Base-by-base conservation (phyloP, 2,329 filamentous ascomycete genomes). In the Fusarium sacchari region DNA sequence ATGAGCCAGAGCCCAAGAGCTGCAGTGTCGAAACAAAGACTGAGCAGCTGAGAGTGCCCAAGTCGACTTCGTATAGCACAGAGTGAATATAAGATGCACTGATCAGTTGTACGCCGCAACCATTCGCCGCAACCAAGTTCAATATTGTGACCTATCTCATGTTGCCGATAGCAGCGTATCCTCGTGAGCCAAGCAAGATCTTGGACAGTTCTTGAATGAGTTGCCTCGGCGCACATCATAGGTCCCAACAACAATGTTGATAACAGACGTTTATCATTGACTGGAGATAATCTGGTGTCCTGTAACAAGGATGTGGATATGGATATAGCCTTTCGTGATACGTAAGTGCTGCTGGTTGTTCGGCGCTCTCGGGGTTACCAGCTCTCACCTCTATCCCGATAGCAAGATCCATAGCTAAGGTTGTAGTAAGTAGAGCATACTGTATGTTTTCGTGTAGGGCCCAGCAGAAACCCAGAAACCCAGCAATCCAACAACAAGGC, bases 381-480 rank as follows among this genome's bases (percentile, higher is more conserved):
- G 53, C 34, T 65, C 42, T 67, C 34, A 49, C n/a, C 36, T 42
- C 22, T 32, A 32, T 32, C 15, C 30, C 36, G 36, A 36, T 28
- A 30, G 43, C 32, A 47, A 60, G 67, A 52, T 53, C 32, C 62
- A 66, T 42, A 61, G 30, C 53, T 52, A 57, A 72, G 53, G 59
- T 59, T 49, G 59, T 56, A 53, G 46, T 32, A 53, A 55, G 43
- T 52, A 62, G 70, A 47, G 43, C 44, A 47, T 47, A n/a, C n/a
- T n/a, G n/a, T n/a, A 62, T 55, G 49, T 36, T 53, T 57, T 63
- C 26, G 50, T 37, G 59, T 57, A 70, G 66, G 62, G 30, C 53
- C 52, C 44, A 55, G 58, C 40, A 44, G 36, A 40, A 47, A 39
- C 15, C 39, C 40, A 44, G 36, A 40, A 47, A 39, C 15, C 39